These are phyloP conservation scores for Candida vaughaniae DNA, from an alignment of 805 yeast species.

Conservation along the genomic window DNA sequence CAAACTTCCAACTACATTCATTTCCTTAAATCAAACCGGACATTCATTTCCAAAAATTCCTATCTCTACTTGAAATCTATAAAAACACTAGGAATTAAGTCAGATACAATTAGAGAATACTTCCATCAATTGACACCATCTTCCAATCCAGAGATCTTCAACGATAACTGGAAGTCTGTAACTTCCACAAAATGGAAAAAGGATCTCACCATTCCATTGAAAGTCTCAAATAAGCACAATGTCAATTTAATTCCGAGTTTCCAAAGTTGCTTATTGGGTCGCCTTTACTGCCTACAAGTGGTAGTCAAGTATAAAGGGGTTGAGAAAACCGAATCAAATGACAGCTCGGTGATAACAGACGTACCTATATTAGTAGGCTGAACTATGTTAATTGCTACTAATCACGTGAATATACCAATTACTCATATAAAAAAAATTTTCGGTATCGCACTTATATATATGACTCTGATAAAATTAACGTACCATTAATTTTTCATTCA, in stretches of 20 bases:
- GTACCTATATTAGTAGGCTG: conserved; percentile 38
- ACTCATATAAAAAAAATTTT: conserved; percentile 7
- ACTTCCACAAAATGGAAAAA: conserved; percentile 24
- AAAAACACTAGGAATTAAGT: conserved; percentile 37
- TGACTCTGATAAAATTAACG: conserved; percentile 12
- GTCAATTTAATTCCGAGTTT: conserved; percentile 60
- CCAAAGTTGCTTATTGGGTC: conserved; percentile 60
- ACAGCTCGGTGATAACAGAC: conserved; percentile 32
- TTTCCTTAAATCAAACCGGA: conserved; percentile 34
- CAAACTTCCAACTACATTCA: conserved; percentile 30
- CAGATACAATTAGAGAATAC: conserved; percentile 39
- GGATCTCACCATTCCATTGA: conserved; percentile 41
- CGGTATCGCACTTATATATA: conserved; percentile 4
- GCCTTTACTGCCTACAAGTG: conserved; percentile 55
- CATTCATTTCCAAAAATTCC: conserved; percentile 30
- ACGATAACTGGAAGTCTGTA: conserved; percentile 28
- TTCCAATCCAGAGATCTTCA: conserved; percentile 23
- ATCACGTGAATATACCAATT: conserved; percentile 8
- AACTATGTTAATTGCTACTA: conserved; percentile 4
- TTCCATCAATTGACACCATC: conserved; percentile 27
- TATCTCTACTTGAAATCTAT: conserved; percentile 38
- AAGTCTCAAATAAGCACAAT: conserved; percentile 39
- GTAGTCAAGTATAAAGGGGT: conserved; percentile 43
- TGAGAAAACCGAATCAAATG: conserved; percentile 33
- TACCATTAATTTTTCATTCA: conserved; percentile 3